These are phyloP conservation scores for Lepidium aucheri DNA, from an alignment of 345 rosid species.

Conservation along the genomic window DNA sequence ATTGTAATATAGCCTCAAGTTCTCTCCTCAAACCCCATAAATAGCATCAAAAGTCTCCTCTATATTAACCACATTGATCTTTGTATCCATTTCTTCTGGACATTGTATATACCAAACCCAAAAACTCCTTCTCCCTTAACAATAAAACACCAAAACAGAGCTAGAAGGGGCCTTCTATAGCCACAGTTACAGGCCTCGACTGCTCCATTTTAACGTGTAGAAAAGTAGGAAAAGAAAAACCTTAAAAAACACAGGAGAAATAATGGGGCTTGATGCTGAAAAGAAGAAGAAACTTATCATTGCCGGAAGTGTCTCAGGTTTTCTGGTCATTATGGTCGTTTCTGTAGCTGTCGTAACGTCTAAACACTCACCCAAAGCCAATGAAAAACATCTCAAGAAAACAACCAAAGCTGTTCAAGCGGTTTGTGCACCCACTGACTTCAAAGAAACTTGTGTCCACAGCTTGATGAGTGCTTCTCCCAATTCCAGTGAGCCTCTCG, in stretches of 20 bases:
- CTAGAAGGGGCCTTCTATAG: conserved; percentile 11
- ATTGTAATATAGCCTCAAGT: conserved; percentile 17
- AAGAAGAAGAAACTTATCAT: conserved; percentile 37
- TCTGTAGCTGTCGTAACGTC: conserved; percentile 37
- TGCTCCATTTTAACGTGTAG: conserved; percentile 7
- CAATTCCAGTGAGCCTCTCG: conserved; percentile 44
- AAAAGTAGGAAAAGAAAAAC: neutral
- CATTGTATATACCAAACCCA: conserved; percentile 2
- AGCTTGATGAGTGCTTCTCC: conserved; percentile 36
- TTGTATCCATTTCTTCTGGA: neutral
- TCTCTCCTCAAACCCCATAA: conserved; percentile 3
- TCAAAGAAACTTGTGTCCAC: conserved; percentile 38
- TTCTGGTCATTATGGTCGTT: conserved; percentile 61
- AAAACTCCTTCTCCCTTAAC: neutral
- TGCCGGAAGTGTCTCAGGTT: conserved; percentile 37
- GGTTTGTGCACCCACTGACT: conserved; percentile 62
- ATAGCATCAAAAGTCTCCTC: conserved; percentile 5
- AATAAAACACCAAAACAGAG: neutral
- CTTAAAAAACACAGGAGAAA: neutral
- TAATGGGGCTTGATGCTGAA: conserved; percentile 9
- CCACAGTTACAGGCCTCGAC: conserved; percentile 13
- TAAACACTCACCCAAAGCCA: neutral
- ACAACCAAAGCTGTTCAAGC: conserved; percentile 41
- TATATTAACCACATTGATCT: conserved; percentile 9
- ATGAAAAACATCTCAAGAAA: neutral